A percentile compares a stretch with the other conserved stretches of the same genome.
Conservation (phyloP, 148 eudicot species). For the Polygonum aviculare region DNA sequence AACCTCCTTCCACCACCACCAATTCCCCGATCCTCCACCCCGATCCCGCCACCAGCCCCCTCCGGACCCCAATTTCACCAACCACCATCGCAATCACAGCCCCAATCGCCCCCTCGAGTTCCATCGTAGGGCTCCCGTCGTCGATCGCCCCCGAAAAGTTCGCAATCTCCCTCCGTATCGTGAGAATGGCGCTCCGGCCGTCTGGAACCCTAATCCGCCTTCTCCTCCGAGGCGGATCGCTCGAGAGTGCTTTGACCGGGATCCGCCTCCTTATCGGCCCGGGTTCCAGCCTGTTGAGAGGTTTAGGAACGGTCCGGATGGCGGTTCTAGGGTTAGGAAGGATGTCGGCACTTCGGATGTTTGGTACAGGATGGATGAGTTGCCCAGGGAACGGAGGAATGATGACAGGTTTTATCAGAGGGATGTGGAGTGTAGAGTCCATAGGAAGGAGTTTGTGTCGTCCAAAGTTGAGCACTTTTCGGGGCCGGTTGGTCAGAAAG, state of each 20-base stretch:
- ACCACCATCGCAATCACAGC: neutral
- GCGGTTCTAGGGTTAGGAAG: slow-evolving; percentile 18
- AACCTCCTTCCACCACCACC: slow-evolving; percentile 9
- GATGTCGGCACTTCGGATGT: neutral
- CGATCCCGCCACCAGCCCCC: slow-evolving; percentile 6
- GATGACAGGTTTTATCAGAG: neutral
- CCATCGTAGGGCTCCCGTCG: slow-evolving; percentile 24
- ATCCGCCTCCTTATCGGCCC: slow-evolving; percentile 5
- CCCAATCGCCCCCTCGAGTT: slow-evolving; percentile 8
- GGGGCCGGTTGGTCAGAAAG: slow-evolving; percentile 13
- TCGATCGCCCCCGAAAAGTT: slow-evolving; percentile 14
- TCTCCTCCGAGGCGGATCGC: neutral
- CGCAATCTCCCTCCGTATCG: too few relatives aligned
- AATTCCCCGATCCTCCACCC: neutral
- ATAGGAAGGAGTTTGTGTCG: slow-evolving; percentile 10
- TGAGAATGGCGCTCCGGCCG: neutral
- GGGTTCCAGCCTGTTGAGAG: slow-evolving; percentile 10
- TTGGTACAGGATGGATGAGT: slow-evolving; percentile 12
- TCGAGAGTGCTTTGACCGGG: slow-evolving; percentile 3
- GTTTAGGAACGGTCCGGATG: slow-evolving; percentile 17
- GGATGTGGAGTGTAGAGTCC: slow-evolving; percentile 7
- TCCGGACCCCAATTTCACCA: neutral
- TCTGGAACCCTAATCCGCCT: neutral
- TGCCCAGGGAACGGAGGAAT: slow-evolving; percentile 13
- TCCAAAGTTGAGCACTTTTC: slow-evolving; percentile 12